These are phyloP conservation scores for Thielaviopsis ethacetica DNA, from an alignment of 2,329 filamentous ascomycete genomes.

Conservation along the genomic window DNA sequence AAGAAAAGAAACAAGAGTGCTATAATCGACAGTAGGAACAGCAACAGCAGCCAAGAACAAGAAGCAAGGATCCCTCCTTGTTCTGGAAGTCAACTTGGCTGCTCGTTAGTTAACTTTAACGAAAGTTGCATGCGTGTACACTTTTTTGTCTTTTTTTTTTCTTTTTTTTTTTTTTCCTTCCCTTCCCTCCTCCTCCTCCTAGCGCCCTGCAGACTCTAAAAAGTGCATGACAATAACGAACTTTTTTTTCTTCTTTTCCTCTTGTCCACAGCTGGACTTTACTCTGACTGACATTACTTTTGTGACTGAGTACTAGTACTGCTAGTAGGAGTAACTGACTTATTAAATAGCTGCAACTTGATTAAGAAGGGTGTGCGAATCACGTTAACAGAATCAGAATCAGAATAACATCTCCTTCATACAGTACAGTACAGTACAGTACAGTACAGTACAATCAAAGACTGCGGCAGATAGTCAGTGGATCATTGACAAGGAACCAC, in stretches of 20 bases:
- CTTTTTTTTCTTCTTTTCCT: not conserved
- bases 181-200: not conserved
- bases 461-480: not conserved
- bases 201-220: not conserved
- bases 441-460: not conserved
- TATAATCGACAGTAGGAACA: not conserved
- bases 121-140: not conserved
- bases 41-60: not conserved
- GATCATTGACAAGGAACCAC: not conserved
- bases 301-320: too few relatives aligned
- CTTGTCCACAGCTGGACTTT: too few relatives aligned
- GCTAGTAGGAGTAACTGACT: too few relatives aligned
- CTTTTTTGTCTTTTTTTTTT: too few relatives aligned
- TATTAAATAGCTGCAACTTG: too few relatives aligned
- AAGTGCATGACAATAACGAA: not conserved
- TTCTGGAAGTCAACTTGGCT: not conserved
- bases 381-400: not conserved
- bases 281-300: too few relatives aligned
- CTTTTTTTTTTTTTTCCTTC: not conserved
- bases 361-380: too few relatives aligned
- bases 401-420: not conserved
- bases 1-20: not conserved
- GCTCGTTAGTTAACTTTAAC: not conserved
- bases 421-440: too few relatives aligned
- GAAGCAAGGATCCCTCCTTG: not conserved